phyloP scores from a whole-genome alignment of 2,329 filamentous ascomycete species.

The Karstenula rhodostoma region DNA sequence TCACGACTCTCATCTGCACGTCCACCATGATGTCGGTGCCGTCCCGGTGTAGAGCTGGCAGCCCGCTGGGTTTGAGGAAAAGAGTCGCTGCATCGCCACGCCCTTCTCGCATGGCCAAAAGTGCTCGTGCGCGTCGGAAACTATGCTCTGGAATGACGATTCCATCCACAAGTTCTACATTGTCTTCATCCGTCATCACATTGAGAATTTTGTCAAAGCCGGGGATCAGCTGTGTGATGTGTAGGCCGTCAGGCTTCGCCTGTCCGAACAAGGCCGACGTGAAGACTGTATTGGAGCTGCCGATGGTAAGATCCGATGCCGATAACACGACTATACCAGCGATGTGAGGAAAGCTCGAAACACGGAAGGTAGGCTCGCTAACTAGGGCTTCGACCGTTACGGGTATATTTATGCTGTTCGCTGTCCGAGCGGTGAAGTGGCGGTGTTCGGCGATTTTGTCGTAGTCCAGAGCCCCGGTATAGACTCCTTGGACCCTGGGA shows the following conservation, averaged over 20 bases:
- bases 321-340: slow-evolving; percentile 94
- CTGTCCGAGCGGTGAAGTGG: slow-evolving; percentile 86
- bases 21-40: slow-evolving; percentile 93
- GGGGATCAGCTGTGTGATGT: slow-evolving; percentile 82
- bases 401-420: slow-evolving; percentile 80
- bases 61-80: slow-evolving; percentile 83
- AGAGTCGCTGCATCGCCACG: slow-evolving; percentile 76
- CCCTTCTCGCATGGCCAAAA: slow-evolving; percentile 83
- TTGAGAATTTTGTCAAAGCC: slow-evolving; percentile 84
- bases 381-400: slow-evolving; percentile 79
- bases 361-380: slow-evolving; percentile 74
- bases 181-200: slow-evolving; percentile 85
- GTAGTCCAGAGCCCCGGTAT: slow-evolving; percentile 78
- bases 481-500: slow-evolving; percentile 76
- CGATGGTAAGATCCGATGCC: slow-evolving; percentile 78
- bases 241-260: slow-evolving; percentile 80
- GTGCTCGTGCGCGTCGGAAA: slow-evolving; percentile 86
- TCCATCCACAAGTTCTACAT: slow-evolving; percentile 84
- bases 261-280: slow-evolving; percentile 91
- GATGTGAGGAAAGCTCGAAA: slow-evolving; percentile 97
- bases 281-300: slow-evolving; percentile 94
- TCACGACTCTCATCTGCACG: slow-evolving; percentile 94
- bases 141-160: slow-evolving; percentile 96
- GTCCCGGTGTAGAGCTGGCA: slow-evolving; percentile 87
- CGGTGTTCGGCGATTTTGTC: slow-evolving; percentile 74